A percentile compares a stretch with the other conserved stretches of the same genome.
These are phyloP conservation scores for Trametes versicolor DNA, from an alignment of 1,284 basidiomycete species.

Conservation along the genomic window DNA sequence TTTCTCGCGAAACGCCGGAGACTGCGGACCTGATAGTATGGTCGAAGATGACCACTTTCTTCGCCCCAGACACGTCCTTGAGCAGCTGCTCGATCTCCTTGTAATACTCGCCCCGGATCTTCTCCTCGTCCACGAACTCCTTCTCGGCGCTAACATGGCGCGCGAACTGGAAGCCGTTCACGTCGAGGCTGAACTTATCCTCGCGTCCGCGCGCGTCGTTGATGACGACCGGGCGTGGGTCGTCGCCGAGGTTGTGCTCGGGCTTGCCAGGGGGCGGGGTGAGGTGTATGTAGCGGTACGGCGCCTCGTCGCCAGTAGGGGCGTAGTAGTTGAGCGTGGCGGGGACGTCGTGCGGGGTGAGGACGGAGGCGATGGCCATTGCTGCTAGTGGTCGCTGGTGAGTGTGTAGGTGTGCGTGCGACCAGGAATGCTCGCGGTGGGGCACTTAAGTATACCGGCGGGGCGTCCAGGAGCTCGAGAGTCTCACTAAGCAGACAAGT, in stretches of 20 bases:
- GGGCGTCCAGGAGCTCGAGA: neutral
- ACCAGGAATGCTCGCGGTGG: too few species aligned
- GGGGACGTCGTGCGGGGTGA: constrained; percentile 38
- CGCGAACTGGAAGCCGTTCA: constrained; percentile 51
- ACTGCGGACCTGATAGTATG: constrained; percentile 43
- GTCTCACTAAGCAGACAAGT: constrained; percentile 22
- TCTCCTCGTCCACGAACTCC: constrained; percentile 50
- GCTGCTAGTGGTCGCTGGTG: constrained; percentile 1
- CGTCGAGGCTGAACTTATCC: constrained; percentile 45
- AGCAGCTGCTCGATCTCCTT: constrained; percentile 52
- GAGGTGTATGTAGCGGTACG: constrained; percentile 41
- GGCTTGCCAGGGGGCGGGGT: constrained; percentile 36
- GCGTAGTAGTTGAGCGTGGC: constrained; percentile 41
- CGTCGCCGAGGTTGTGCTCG: constrained; percentile 39
- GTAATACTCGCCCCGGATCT: constrained; percentile 50
- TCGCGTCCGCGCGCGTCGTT: constrained; percentile 44
- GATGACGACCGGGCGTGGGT: constrained; percentile 39
- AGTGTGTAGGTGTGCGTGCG: neutral
- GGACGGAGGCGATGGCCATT: constrained; percentile 38
- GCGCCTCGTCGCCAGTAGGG: constrained; percentile 35
- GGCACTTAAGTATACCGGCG: neutral
- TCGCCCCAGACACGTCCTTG: constrained; percentile 50
- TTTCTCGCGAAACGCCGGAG: neutral
- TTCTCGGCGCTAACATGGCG: constrained; percentile 38
- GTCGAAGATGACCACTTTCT: constrained; percentile 53